Conservation (phyloP, 2,329 filamentous ascomycete species). For the Trichoderma oligosporum region DNA sequence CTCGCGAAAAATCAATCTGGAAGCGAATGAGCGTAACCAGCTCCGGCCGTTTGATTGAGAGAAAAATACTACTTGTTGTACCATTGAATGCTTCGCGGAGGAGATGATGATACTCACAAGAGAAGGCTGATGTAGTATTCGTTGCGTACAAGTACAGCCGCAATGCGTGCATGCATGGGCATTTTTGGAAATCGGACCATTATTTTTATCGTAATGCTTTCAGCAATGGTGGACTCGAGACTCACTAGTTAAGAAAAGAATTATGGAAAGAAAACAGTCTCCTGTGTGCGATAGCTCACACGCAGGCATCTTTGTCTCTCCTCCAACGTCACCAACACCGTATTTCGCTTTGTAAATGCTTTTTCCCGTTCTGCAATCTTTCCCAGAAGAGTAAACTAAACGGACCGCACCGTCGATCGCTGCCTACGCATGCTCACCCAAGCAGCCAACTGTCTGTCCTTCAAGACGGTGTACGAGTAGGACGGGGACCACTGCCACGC, state of each 20-base stretch:
- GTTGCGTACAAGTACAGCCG: slow-evolving; percentile 7
- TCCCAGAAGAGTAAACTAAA: neutral
- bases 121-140: neutral
- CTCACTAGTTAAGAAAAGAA: too few species aligned
- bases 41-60: neutral
- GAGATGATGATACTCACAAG: neutral
- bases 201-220: neutral
- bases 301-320: neutral
- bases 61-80: neutral
- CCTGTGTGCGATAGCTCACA: slow-evolving; percentile 9
- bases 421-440: slow-evolving; percentile 1
- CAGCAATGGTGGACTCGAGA: neutral
- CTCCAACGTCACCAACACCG: neutral
- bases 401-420: neutral
- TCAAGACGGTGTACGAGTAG: too few species aligned
- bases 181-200: slow-evolving; percentile 10
- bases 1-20: too few species aligned
- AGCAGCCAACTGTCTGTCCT: neutral
- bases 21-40: too few species aligned
- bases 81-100: too few species aligned
- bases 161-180: slow-evolving; percentile 8
- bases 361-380: neutral
- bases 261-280: too few species aligned
- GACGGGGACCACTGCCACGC: neutral
- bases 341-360: neutral